Evolutionary conservation across 139 green algal genomes (phyloP), one percentile per base, ranked within the genome.

Genomic region (Gonium pectorale): DNA sequence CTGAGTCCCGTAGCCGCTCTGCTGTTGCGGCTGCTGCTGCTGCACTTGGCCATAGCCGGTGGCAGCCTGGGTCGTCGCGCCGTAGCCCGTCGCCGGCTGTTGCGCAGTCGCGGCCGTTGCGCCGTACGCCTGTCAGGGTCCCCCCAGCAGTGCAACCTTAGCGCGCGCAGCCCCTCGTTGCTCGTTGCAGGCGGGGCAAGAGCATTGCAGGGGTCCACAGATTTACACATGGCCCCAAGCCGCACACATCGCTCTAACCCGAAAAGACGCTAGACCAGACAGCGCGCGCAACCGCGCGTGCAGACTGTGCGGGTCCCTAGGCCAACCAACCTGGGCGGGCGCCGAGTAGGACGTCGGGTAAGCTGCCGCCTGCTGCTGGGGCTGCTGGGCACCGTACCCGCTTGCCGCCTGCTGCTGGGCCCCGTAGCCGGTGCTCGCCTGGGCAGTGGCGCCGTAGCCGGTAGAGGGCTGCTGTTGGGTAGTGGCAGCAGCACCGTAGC

Each of bases 41-140:
- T 37, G 37, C 15, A 31, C 11, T 56, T 81, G 74, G n/a, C 56
- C 27, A 9, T 81, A 81, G 5, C 74, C 74, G 1, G 52, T 21
- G 6, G 26, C 38, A 4, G 74, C 41, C 40, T 69, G 54, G 13
- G 74, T 31, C 3, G 74, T 19, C 31, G 56, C 27, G 38, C 74
- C 38, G 41, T 81, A 81, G 29, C 56, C 33, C 7, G 44, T 26
- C 5, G 51, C 38, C 54, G n/a, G 74, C 33, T 68, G 72, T 27
- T 67, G 72, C 7, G 35, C 24, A 3, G 52, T 27, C 22, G 52
- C 51, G 15, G 35, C 51, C 1, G 33, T 33, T 19, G 72, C 51
- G 9, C 52, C 72, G 52, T 80, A 80, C 19, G 72, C 72, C 72
- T 80, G 33, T n/a, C n/a, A n/a, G n/a, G n/a, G n/a, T n/a, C n/a